Percentiles rank a stretch among this genome's conserved stretches.
These are phyloP conservation scores for Helenozyma baotianmanensis DNA, from an alignment of 805 yeast genomes.

Conservation along the genomic window DNA sequence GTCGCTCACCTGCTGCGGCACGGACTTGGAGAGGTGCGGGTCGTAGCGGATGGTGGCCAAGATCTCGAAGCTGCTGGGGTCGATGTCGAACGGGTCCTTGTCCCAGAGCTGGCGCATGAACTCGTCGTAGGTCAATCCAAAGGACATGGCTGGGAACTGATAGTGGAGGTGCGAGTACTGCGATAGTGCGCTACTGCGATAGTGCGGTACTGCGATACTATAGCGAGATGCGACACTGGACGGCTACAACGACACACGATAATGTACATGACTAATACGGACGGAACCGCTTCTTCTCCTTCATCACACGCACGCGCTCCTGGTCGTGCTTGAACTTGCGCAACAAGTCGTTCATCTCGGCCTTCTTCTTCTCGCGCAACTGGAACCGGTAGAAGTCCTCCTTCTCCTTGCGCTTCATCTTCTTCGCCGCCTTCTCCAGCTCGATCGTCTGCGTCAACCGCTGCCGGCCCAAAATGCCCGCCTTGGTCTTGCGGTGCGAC, in stretches of 20 bases:
- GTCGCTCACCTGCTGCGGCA: conserved; percentile 23
- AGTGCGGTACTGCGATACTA: too few relatives aligned
- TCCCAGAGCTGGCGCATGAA: not conserved
- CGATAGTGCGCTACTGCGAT: too few relatives aligned
- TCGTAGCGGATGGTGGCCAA: conserved; percentile 75
- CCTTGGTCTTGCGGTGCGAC: conserved; percentile 75
- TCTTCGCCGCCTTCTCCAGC: conserved; percentile 38
- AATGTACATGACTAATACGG: conserved; percentile 52
- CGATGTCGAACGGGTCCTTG: conserved; percentile 1
- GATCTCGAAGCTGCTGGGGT: conserved; percentile 37
- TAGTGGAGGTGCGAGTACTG: too few relatives aligned
- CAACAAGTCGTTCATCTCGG: conserved; percentile 83
- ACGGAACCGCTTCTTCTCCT: conserved; percentile 74
- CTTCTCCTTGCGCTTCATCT: conserved; percentile 70
- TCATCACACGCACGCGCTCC: conserved; percentile 73
- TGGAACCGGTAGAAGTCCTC: conserved; percentile 94
- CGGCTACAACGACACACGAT: too few relatives aligned
- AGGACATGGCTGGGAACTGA: too few relatives aligned
- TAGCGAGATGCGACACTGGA: too few relatives aligned
- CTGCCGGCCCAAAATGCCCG: conserved; percentile 60
- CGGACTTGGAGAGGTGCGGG: conserved; percentile 41
- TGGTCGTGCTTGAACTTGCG: conserved; percentile 87
- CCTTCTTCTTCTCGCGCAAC: conserved; percentile 87
- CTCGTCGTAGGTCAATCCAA: not conserved
- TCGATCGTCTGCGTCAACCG: conserved; percentile 35